A percentile compares a stretch with the other conserved stretches of the same genome.
Evolutionary conservation across 2,329 filamentous ascomycete genomes (phyloP).

Genomic region (Cercospora citrullina): DNA sequence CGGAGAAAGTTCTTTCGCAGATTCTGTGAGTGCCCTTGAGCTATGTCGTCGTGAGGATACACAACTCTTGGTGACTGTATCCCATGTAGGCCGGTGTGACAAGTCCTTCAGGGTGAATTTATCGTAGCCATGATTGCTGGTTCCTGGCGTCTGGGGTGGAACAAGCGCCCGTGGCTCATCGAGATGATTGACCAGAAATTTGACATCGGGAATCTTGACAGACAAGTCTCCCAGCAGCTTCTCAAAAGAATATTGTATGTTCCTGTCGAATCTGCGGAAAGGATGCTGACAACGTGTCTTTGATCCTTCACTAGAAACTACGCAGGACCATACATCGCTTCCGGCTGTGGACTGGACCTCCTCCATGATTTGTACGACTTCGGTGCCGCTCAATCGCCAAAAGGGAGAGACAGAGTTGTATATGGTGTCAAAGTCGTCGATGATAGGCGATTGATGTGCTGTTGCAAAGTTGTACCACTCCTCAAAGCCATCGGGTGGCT

Average conservation of each 20-base stretch:
- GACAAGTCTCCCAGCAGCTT: not conserved
- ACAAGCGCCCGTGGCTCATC: slow-evolving; percentile 51
- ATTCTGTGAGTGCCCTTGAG: not conserved
- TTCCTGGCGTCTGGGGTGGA: slow-evolving; percentile 2
- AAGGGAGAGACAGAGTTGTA: slow-evolving; percentile 15
- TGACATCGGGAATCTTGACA: slow-evolving; percentile 41
- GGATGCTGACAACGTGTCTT: not conserved
- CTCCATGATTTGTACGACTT: not conserved
- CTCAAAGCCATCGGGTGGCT: slow-evolving; percentile 51
- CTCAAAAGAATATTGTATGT: not conserved
- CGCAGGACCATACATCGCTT: slow-evolving; percentile 8
- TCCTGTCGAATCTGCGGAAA: not conserved
- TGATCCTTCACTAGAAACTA: not conserved
- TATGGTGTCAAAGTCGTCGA: slow-evolving; percentile 49
- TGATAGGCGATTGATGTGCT: slow-evolving; percentile 39
- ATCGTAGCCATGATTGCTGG: not conserved
- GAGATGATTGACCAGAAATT: slow-evolving; percentile 51
- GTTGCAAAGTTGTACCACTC: slow-evolving; percentile 47
- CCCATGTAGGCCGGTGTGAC: not conserved
- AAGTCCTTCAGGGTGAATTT: not conserved
- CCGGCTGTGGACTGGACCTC: not conserved
- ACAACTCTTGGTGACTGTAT: slow-evolving; percentile 1
- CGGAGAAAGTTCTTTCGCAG: not conserved
- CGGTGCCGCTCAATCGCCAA: slow-evolving; percentile 9
- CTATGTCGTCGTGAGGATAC: not conserved